Evolutionary conservation across 2,329 filamentous ascomycete species (phyloP).

Genomic region (Neofusicoccum sp.): DNA sequence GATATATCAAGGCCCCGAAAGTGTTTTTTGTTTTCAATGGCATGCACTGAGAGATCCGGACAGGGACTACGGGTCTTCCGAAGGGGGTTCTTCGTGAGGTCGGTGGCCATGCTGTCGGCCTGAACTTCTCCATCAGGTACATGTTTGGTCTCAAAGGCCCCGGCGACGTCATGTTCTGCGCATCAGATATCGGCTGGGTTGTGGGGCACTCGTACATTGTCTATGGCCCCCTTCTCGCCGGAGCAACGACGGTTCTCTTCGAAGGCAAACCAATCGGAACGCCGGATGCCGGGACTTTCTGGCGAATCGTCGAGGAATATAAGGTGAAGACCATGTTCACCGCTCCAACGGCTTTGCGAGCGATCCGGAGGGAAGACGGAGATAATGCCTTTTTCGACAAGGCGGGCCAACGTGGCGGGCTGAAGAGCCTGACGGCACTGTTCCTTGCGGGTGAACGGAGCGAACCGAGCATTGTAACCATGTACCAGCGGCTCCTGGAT

Average conservation of each 20-base stretch:
- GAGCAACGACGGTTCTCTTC: conserved; percentile 82
- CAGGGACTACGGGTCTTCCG: conserved; percentile 71
- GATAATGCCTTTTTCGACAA: conserved; percentile 64
- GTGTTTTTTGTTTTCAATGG: background rate
- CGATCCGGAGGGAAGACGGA: conserved; percentile 83
- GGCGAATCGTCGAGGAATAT: conserved; percentile 81
- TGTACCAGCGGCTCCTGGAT: conserved; percentile 72
- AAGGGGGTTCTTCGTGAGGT: conserved; percentile 83
- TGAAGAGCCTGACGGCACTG: conserved; percentile 69
- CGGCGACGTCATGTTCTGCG: conserved; percentile 77
- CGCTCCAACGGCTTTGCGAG: conserved; percentile 81
- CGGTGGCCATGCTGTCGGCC: conserved; percentile 81
- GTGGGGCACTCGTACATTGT: conserved; percentile 85
- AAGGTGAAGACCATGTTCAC: conserved; percentile 82
- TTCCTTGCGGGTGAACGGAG: conserved; percentile 89
- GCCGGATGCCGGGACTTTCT: conserved; percentile 82
- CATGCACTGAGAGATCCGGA: background rate
- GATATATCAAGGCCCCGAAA: background rate
- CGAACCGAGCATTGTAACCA: conserved; percentile 78
- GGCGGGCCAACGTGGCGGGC: conserved; percentile 65
- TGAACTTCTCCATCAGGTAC: conserved; percentile 79
- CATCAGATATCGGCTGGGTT: conserved; percentile 90
- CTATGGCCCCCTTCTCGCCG: conserved; percentile 81
- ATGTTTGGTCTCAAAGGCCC: conserved; percentile 80
- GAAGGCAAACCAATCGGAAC: conserved; percentile 94